Evolutionary conservation across 2,329 filamentous ascomycete genomes (phyloP).

Genomic region (Xylariaceae sp.): DNA sequence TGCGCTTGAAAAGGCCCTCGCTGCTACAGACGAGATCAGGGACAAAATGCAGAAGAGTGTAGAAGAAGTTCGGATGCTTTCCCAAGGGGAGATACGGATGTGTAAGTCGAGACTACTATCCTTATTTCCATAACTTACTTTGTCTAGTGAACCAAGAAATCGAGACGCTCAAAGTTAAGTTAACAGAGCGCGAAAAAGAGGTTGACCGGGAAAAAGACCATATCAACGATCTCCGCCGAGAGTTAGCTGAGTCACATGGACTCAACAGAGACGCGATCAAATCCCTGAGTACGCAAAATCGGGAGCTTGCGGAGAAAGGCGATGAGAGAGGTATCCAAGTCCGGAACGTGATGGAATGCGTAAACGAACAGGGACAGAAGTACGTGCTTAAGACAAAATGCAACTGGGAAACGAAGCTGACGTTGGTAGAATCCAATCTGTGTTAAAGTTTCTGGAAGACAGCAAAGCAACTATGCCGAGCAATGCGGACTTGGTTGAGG

Average conservation of each 20-base stretch:
- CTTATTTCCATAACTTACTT: conserved; percentile 11
- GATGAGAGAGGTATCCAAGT: conserved; percentile 9
- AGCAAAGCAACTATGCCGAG: conserved; percentile 8
- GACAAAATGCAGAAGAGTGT: conserved; percentile 21
- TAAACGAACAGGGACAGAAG: conserved; percentile 24
- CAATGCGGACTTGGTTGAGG: conserved; percentile 13
- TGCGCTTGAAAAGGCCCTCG: conserved; percentile 27
- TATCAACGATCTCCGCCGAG: conserved; percentile 18
- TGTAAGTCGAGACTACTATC: conserved; percentile 14
- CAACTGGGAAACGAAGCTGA: conserved; percentile 11
- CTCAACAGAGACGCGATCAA: conserved; percentile 21
- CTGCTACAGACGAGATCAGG: conserved; percentile 13
- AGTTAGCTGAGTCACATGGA: conserved; percentile 21
- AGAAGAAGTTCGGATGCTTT: conserved; percentile 12
- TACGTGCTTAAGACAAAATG: conserved; percentile 9
- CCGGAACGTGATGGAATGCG: conserved; percentile 10
- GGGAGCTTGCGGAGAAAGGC: conserved; percentile 22
- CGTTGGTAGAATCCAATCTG: conserved; percentile 20
- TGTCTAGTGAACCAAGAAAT: conserved; percentile 22
- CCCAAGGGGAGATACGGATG: conserved; percentile 18
- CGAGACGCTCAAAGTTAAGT: conserved; percentile 15
- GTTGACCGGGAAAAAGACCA: conserved; percentile 22
- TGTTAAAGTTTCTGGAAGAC: conserved; percentile 20
- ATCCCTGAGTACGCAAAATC: conserved; percentile 20
- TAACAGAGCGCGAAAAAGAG: conserved; percentile 25